These are phyloP conservation scores for Warburgia ugandensis DNA, from an alignment of 164 flowering plant genomes.

Conservation along the genomic window DNA sequence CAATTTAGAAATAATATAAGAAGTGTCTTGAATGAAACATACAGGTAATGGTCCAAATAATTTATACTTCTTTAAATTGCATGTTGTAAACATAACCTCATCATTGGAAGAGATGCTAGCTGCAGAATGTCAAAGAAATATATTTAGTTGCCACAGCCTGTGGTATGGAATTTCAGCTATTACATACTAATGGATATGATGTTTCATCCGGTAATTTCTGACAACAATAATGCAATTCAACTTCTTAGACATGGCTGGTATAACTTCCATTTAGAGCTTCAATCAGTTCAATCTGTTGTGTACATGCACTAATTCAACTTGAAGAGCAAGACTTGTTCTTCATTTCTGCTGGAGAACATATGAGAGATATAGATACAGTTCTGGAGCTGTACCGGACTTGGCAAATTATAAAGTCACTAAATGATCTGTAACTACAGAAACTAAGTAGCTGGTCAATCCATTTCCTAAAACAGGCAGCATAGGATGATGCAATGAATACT, in stretches of 20 bases:
- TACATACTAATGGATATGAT: constrained; percentile 61
- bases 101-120: constrained; percentile 50
- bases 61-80: background rate
- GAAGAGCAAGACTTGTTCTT: constrained; percentile 18
- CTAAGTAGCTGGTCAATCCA: constrained; percentile 19
- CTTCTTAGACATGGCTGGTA: too few species aligned
- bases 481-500: background rate
- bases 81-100: constrained; percentile 1
- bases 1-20: constrained; percentile 59
- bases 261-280: background rate
- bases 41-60: constrained; percentile 36
- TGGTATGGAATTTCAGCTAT: constrained; percentile 66
- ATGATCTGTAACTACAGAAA: constrained; percentile 20
- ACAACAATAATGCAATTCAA: background rate
- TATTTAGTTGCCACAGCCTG: constrained; percentile 43
- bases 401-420: constrained; percentile 34
- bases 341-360: constrained; percentile 10
- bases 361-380: constrained; percentile 9
- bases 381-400: constrained; percentile 53
- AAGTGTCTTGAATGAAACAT: constrained; percentile 48
- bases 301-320: constrained; percentile 38
- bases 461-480: constrained; percentile 16
- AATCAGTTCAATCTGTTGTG: constrained; percentile 5
- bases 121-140: constrained; percentile 62
- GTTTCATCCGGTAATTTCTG: constrained; percentile 45